phyloP scores from a whole-genome alignment of 129 eudicot genomes.

The Pittosporum tobira region DNA sequence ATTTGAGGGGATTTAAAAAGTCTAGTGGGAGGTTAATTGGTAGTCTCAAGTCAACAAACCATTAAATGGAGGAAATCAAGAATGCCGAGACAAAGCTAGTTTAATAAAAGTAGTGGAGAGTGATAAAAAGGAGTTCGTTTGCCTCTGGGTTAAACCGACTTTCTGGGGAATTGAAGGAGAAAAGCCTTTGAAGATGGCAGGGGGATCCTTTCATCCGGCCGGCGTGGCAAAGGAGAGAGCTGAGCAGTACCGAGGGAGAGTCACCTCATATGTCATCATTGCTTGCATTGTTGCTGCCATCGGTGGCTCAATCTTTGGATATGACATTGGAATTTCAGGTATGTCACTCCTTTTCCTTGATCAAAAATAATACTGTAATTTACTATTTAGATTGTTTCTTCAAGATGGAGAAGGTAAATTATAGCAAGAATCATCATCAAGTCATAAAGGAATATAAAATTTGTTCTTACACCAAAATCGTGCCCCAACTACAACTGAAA shows the following conservation, averaged over 20 bases:
- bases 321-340: constrained; percentile 93
- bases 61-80: neutral
- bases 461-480: too few relatives aligned
- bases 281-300: constrained; percentile 84
- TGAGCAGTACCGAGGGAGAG: constrained; percentile 54
- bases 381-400: too few relatives aligned
- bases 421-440: too few relatives aligned
- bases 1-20: neutral
- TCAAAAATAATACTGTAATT: too few relatives aligned
- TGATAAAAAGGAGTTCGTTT: neutral
- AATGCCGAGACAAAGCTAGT: neutral
- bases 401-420: too few relatives aligned
- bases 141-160: neutral
- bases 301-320: constrained; percentile 86
- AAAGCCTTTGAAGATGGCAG: constrained; percentile 43
- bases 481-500: too few relatives aligned
- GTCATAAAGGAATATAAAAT: too few relatives aligned
- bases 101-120: too few relatives aligned
- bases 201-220: constrained; percentile 47
- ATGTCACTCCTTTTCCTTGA: too few relatives aligned
- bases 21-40: neutral
- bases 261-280: constrained; percentile 54
- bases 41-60: constrained; percentile 2
- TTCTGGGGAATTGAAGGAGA: neutral
- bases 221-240: constrained; percentile 76